Percentiles rank a stretch among this genome's conserved stretches.
Conservation (phyloP, 208 protist species). For the Phytomonas francai region DNA sequence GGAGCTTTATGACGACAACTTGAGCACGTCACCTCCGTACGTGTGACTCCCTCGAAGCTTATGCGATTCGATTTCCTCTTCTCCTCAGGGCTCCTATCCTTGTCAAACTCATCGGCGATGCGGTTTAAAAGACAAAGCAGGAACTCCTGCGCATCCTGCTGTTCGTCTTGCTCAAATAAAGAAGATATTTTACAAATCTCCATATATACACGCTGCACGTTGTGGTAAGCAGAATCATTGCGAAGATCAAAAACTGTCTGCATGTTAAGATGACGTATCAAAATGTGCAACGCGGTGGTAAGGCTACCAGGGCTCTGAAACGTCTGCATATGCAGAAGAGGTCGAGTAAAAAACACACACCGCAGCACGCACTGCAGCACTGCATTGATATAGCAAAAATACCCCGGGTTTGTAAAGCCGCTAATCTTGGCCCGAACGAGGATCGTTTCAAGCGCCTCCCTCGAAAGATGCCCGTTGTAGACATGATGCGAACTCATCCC, state of each 20-base stretch:
- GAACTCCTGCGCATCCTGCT: slow-evolving; percentile 90
- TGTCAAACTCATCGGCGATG: slow-evolving; percentile 78
- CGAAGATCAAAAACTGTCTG: slow-evolving; percentile 48
- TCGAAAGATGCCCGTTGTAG: slow-evolving; percentile 12
- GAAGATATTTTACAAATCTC: slow-evolving; percentile 39
- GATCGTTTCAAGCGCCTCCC: slow-evolving; percentile 32
- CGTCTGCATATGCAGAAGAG: slow-evolving; percentile 23
- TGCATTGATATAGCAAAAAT: slow-evolving; percentile 96
- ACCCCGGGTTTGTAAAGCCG: slow-evolving; percentile 86
- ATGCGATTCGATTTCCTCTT: slow-evolving; percentile 37
- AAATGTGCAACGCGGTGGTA: slow-evolving; percentile 23
- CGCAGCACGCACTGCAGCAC: slow-evolving; percentile 91
- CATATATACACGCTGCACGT: slow-evolving; percentile 28
- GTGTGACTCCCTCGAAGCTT: slow-evolving; percentile 62
- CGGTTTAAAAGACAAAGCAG: slow-evolving; percentile 79
- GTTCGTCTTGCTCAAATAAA: slow-evolving; percentile 66
- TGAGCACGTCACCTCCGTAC: slow-evolving; percentile 52
- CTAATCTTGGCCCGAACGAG: slow-evolving; percentile 39
- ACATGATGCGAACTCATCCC: not conserved
- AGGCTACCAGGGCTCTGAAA: slow-evolving; percentile 36
- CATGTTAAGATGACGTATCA: slow-evolving; percentile 39
- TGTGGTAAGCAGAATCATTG: slow-evolving; percentile 34
- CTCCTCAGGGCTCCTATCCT: slow-evolving; percentile 40
- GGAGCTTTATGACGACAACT: slow-evolving; percentile 32
- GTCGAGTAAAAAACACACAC: slow-evolving; percentile 49